Conservation (phyloP, 2,329 filamentous ascomycete genomes). For the Lecanicillium sp. region DNA sequence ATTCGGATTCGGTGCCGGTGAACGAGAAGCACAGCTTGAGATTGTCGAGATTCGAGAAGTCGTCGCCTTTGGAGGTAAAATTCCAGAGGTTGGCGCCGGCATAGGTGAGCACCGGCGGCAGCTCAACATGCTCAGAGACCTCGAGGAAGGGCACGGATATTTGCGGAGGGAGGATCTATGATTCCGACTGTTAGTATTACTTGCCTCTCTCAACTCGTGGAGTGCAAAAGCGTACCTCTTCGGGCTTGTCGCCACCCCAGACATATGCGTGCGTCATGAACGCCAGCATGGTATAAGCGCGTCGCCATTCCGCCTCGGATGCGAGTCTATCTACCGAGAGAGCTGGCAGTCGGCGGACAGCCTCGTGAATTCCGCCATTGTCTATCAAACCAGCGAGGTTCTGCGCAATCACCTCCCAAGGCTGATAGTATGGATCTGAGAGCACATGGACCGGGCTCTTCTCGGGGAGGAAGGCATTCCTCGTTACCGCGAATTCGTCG, state of each 20-base stretch:
- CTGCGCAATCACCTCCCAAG: slow-evolving; percentile 68
- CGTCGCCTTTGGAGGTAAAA: slow-evolving; percentile 52
- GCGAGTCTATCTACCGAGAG: slow-evolving; percentile 60
- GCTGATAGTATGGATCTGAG: slow-evolving; percentile 65
- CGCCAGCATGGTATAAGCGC: slow-evolving; percentile 71
- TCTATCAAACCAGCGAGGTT: slow-evolving; percentile 64
- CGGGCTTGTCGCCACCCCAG: slow-evolving; percentile 74
- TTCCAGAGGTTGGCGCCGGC: slow-evolving; percentile 88
- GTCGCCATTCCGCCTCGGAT: slow-evolving; percentile 67
- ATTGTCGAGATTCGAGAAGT: slow-evolving; percentile 61
- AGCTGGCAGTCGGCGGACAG: slow-evolving; percentile 61
- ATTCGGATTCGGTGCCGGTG: slow-evolving; percentile 82
- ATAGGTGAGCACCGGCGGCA: slow-evolving; percentile 88
- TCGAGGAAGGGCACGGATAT: slow-evolving; percentile 71
- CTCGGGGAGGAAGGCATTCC: slow-evolving; percentile 72
- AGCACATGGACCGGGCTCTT: slow-evolving; percentile 60
- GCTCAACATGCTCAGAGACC: slow-evolving; percentile 66
- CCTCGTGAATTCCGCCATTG: slow-evolving; percentile 54
- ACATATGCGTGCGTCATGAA: slow-evolving; percentile 84
- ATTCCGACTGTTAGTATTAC: slow-evolving; percentile 17
- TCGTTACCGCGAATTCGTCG: slow-evolving; percentile 32
- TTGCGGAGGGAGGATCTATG: slow-evolving; percentile 61
- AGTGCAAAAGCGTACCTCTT: slow-evolving; percentile 50
- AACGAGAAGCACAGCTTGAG: slow-evolving; percentile 73
- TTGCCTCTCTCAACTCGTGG: neutral